Evolutionary conservation across 2,329 filamentous ascomycete genomes (phyloP).

Genomic region (Beauveria sp.): DNA sequence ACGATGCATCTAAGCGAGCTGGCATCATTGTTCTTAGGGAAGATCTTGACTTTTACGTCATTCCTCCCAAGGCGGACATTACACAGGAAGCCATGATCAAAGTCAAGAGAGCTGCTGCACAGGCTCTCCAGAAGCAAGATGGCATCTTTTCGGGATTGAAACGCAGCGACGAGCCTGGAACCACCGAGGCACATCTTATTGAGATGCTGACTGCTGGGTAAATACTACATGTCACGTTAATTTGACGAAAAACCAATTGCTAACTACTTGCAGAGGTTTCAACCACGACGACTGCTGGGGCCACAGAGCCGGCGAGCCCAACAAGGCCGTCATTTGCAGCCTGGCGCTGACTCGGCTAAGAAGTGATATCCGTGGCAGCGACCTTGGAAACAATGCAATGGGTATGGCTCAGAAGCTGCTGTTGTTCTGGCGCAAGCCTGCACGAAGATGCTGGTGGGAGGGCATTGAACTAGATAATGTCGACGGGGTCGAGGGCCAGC

Average conservation of each 20-base stretch:
- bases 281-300: constrained; percentile 95
- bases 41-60: constrained; percentile 95
- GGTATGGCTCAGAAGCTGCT: constrained; percentile 98
- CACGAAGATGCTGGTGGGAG: constrained; percentile 97
- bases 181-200: constrained; percentile 95
- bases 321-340: constrained; percentile 97
- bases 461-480: constrained; percentile 86
- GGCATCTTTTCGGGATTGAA: constrained; percentile 95
- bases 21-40: constrained; percentile 96
- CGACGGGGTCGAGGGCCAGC: constrained; percentile 79
- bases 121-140: constrained; percentile 77
- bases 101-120: constrained; percentile 86
- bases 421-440: constrained; percentile 96
- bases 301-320: constrained; percentile 92
- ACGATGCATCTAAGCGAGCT: constrained; percentile 80
- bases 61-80: constrained; percentile 80
- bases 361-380: constrained; percentile 80
- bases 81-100: constrained; percentile 87
- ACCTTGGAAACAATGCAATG: constrained; percentile 68
- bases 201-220: constrained; percentile 99
- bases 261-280: constrained; percentile 61
- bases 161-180: constrained; percentile 91
- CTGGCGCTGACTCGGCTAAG: constrained; percentile 86
- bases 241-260: constrained; percentile 11
- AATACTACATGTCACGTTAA: constrained; percentile 22